phyloP scores from a whole-genome alignment of 331 rosid genomes.

The Quercus lobata region DNA sequence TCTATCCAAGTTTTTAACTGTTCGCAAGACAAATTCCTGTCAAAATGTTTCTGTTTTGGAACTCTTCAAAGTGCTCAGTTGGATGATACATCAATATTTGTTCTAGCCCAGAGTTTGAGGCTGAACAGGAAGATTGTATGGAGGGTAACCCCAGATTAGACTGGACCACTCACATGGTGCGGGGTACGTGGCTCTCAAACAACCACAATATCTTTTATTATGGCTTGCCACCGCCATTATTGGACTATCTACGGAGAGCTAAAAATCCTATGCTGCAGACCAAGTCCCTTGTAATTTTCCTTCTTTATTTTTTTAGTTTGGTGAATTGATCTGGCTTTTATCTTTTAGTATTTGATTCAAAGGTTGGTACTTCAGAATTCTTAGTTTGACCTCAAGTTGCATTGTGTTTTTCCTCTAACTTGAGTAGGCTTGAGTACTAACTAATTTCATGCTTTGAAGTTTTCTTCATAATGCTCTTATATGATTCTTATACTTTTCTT shows the following conservation, averaged over 20 bases:
- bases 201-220: slow-evolving; percentile 49
- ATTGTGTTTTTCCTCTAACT: neutral
- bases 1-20: neutral
- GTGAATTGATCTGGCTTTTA: neutral
- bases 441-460: neutral
- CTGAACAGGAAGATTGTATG: slow-evolving; percentile 24
- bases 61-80: slow-evolving; percentile 1
- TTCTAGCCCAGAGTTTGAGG: slow-evolving; percentile 49
- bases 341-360: too few relatives aligned
- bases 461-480: neutral
- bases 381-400: neutral
- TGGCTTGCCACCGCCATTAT: slow-evolving; percentile 70
- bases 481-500: neutral
- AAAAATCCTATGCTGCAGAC: slow-evolving; percentile 30
- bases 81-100: slow-evolving; percentile 8
- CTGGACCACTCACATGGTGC: slow-evolving; percentile 66
- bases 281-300: slow-evolving; percentile 48
- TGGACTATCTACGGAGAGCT: slow-evolving; percentile 65
- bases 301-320: neutral
- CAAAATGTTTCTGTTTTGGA: slow-evolving; percentile 18
- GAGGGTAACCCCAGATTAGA: slow-evolving; percentile 30
- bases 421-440: neutral
- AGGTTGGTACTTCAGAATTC: neutral
- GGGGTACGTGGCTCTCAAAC: slow-evolving; percentile 82
- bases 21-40: neutral